Evolutionary conservation across 352 stramenopile species (phyloP).

Genomic region (Phytophthora crassamura): DNA sequence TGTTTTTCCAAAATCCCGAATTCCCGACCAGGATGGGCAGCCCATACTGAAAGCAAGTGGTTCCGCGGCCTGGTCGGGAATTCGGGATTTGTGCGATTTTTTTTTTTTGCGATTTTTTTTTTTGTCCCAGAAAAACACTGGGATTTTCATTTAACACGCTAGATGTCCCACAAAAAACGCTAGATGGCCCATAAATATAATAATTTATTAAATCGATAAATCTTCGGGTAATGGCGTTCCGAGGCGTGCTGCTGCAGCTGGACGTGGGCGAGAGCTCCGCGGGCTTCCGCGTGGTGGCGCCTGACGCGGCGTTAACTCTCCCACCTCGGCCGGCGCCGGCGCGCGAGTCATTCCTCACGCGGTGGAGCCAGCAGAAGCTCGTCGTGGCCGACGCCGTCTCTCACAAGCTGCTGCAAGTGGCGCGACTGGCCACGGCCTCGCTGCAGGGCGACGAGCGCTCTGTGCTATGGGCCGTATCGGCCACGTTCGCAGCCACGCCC

Average conservation of each 20-base stretch:
- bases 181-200: too few species aligned
- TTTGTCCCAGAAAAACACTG: too few species aligned
- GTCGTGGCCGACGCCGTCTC: constrained; percentile 61
- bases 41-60: too few species aligned
- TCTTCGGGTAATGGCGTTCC: constrained; percentile 84
- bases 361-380: constrained; percentile 57
- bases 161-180: too few species aligned
- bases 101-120: too few species aligned
- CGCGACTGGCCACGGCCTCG: constrained; percentile 48
- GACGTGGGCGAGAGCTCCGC: constrained; percentile 34
- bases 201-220: too few species aligned
- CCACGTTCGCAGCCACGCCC: constrained; percentile 11
- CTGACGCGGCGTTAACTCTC: constrained; percentile 54
- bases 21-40: too few species aligned
- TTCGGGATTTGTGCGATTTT: too few species aligned
- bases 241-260: constrained; percentile 65
- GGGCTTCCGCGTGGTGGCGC: constrained; percentile 59
- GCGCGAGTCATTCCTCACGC: constrained; percentile 26
- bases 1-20: too few species aligned
- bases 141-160: too few species aligned
- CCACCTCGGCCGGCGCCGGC: constrained; percentile 11
- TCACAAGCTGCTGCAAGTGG: constrained; percentile 60
- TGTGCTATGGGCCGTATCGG: constrained; percentile 53
- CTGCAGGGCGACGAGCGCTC: constrained; percentile 50
- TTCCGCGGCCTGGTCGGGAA: too few species aligned